Conservation (phyloP, 805 yeast species). For the Maudiozyma serrabonitensis region DNA sequence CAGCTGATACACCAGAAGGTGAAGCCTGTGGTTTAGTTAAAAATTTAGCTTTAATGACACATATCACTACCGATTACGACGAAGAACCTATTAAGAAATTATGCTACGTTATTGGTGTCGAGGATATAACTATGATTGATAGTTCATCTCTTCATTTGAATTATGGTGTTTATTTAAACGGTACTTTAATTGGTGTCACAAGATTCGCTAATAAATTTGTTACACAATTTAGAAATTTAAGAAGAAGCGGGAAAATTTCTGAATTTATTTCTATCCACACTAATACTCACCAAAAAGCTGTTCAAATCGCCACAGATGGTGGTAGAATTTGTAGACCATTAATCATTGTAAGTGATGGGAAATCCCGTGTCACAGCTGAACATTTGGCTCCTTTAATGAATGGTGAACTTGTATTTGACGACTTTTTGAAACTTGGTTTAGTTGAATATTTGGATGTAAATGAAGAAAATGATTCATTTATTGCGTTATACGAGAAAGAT, state of each 20-base stretch:
- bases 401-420: slow-evolving; percentile 84
- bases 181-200: slow-evolving; percentile 88
- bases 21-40: slow-evolving; percentile 99
- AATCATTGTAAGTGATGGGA: slow-evolving; percentile 71
- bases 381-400: slow-evolving; percentile 54
- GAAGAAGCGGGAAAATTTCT: slow-evolving; percentile 79
- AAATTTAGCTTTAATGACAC: slow-evolving; percentile 95
- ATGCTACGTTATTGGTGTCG: slow-evolving; percentile 81
- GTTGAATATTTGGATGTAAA: slow-evolving; percentile 96
- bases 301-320: slow-evolving; percentile 97
- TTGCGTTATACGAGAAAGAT: slow-evolving; percentile 81
- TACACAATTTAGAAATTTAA: slow-evolving; percentile 59
- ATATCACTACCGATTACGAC: slow-evolving; percentile 96
- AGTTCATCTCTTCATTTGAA: slow-evolving; percentile 75
- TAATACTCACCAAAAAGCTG: slow-evolving; percentile 83
- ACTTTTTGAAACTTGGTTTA: slow-evolving; percentile 71
- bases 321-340: slow-evolving; percentile 97
- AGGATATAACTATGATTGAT: slow-evolving; percentile 70
- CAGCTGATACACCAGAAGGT: slow-evolving; percentile 99
- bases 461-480: slow-evolving; percentile 89
- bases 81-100: slow-evolving; percentile 75
- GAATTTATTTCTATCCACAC: slow-evolving; percentile 87
- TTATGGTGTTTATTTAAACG: slow-evolving; percentile 82
- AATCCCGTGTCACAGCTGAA: slow-evolving; percentile 57
- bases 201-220: slow-evolving; percentile 82